Percentiles rank a stretch among this genome's conserved stretches.
Evolutionary conservation across 1,139 yeast genomes (phyloP).

Genomic region (Taiozyma sp.): DNA sequence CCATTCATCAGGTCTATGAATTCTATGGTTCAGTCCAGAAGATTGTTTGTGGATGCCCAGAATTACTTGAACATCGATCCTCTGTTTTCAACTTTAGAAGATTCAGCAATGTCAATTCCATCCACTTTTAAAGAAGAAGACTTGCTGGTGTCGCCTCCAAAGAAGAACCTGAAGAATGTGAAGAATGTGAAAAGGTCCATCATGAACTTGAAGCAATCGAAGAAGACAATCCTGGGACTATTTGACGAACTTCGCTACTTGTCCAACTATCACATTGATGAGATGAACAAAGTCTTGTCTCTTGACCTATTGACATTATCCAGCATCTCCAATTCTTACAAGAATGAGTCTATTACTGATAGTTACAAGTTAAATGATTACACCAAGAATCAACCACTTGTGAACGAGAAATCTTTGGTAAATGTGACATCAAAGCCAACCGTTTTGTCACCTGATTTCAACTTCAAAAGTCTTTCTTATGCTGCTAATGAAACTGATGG

Average conservation of each 20-base stretch:
- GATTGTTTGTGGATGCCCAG: constrained; percentile 23
- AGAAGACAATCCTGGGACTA: constrained; percentile 26
- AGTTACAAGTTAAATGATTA: constrained; percentile 33
- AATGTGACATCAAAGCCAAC: constrained; percentile 13
- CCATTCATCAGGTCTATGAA: constrained; percentile 22
- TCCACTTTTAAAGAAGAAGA: constrained; percentile 20
- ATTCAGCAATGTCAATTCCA: constrained; percentile 43
- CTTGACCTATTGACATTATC: constrained; percentile 22
- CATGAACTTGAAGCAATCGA: constrained; percentile 17
- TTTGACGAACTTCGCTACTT: constrained; percentile 23
- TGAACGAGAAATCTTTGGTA: constrained; percentile 28
- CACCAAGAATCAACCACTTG: constrained; percentile 30
- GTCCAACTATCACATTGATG: constrained; percentile 22
- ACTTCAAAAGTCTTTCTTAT: constrained; percentile 6
- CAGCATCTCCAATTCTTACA: constrained; percentile 21
- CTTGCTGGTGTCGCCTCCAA: constrained; percentile 8
- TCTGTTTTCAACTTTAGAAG: constrained; percentile 39
- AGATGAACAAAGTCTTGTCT: constrained; percentile 19
- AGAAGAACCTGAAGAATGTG: constrained; percentile 24
- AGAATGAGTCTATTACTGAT: constrained; percentile 23
- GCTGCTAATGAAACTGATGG: constrained; percentile 6
- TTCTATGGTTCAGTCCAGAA: constrained; percentile 24
- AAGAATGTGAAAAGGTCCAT: constrained; percentile 18
- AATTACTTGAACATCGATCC: constrained; percentile 34
- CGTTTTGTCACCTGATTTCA: constrained; percentile 11